phyloP scores from a whole-genome alignment of 139 green algal genomes.

The Desmodesmus armatus region DNA sequence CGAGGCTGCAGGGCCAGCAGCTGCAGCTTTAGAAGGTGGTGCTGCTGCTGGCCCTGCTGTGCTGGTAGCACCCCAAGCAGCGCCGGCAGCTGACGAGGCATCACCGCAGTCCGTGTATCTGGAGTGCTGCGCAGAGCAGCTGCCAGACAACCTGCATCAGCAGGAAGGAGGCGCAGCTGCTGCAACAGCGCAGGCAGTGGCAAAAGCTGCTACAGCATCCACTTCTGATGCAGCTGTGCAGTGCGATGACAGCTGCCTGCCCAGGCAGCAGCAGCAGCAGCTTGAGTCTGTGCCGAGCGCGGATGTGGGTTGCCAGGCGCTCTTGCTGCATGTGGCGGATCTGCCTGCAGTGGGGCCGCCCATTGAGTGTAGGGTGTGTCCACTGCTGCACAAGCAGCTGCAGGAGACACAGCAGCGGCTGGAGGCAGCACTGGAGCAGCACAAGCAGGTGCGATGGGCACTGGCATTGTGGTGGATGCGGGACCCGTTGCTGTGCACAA shows the following conservation, averaged over 20 bases:
- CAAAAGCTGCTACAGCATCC: background rate
- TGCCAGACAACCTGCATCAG: slow-evolving; percentile 2
- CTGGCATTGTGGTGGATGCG: background rate
- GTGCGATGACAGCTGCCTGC: background rate
- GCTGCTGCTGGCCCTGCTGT: background rate
- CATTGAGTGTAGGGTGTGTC: background rate
- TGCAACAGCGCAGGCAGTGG: background rate
- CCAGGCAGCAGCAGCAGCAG: slow-evolving; percentile 3
- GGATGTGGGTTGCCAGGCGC: slow-evolving; percentile 10
- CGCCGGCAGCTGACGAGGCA: background rate
- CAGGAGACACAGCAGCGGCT: slow-evolving; percentile 7
- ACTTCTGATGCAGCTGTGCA: background rate
- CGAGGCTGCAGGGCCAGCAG: background rate
- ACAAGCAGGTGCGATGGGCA: slow-evolving; percentile 25
- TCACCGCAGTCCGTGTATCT: background rate
- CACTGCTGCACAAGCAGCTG: slow-evolving; percentile 16
- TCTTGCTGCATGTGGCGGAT: background rate
- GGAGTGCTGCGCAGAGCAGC: background rate
- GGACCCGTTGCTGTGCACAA: too few relatives aligned
- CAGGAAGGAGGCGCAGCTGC: background rate
- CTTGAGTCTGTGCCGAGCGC: too few relatives aligned
- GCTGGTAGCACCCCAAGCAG: background rate
- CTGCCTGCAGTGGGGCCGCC: background rate
- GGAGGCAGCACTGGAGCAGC: background rate
- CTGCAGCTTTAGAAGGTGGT: background rate